phyloP scores from a whole-genome alignment of 768 basidiomycete genomes.

The Hemileccinum impolitum region DNA sequence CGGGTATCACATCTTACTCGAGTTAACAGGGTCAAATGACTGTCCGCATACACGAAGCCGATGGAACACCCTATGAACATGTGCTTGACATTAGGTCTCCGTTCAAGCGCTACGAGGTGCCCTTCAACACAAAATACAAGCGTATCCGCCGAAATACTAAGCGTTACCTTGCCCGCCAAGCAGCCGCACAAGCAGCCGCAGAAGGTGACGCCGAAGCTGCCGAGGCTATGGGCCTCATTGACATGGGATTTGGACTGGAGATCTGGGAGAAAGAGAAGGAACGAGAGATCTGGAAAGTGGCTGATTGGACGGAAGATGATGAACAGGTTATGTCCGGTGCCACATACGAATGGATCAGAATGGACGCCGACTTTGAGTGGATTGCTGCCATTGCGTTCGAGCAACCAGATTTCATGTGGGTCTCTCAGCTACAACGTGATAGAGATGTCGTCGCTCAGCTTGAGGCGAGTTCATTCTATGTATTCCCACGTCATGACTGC shows the following conservation, averaged over 20 bases:
- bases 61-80: constrained; percentile 98
- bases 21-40: constrained; percentile 86
- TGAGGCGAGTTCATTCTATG: constrained; percentile 59
- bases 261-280: constrained; percentile 96
- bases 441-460: constrained; percentile 96
- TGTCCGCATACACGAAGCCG: constrained; percentile 97
- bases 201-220: constrained; percentile 90
- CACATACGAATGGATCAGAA: constrained; percentile 98
- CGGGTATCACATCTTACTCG: constrained; percentile 7
- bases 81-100: constrained; percentile 85
- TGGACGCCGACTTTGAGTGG: constrained; percentile 99
- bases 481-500: background rate
- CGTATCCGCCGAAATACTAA: constrained; percentile 94
- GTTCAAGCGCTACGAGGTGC: constrained; percentile 95
- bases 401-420: constrained; percentile 99
- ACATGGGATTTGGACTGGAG: constrained; percentile 90
- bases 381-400: constrained; percentile 89
- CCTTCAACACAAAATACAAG: constrained; percentile 98
- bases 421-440: constrained; percentile 91
- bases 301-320: constrained; percentile 97
- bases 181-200: constrained; percentile 88
- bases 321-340: constrained; percentile 91
- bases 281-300: constrained; percentile 92
- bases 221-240: constrained; percentile 90
- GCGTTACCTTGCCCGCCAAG: constrained; percentile 90